These are phyloP conservation scores for Entoloma clypeatum DNA, from an alignment of 1,284 basidiomycete species.

Conservation along the genomic window DNA sequence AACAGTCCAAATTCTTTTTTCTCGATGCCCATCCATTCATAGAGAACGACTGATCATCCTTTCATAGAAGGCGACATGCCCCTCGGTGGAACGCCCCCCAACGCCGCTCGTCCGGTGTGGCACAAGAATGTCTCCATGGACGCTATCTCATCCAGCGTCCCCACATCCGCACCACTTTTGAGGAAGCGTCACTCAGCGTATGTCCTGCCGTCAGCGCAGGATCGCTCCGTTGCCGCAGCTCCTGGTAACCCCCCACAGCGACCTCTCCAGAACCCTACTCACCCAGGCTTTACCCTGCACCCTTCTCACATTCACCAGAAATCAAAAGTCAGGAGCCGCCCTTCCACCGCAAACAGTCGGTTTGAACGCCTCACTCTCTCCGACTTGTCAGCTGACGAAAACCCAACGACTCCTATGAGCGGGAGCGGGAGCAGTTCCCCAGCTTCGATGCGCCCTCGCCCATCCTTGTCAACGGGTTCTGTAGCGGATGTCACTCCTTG, in stretches of 20 bases:
- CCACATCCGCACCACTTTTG: conserved; percentile 14
- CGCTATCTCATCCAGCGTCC: not conserved
- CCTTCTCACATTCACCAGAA: conserved; percentile 10
- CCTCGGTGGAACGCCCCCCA: not conserved
- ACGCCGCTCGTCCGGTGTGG: no score
- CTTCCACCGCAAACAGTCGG: conserved; percentile 28
- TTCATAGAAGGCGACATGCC: no score
- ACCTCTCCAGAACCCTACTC: conserved; percentile 26
- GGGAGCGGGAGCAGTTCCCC: conserved; percentile 9
- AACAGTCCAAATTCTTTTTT: no score
- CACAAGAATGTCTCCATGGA: conserved; percentile 17
- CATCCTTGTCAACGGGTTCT: conserved; percentile 23
- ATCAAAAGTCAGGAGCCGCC: conserved; percentile 20
- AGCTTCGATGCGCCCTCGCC: conserved; percentile 8
- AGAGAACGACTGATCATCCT: no score
- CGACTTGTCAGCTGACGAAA: conserved; percentile 14
- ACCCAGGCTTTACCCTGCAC: conserved; percentile 10
- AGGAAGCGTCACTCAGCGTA: conserved; percentile 31
- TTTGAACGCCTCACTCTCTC: conserved; percentile 29
- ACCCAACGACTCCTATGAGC: conserved; percentile 6
- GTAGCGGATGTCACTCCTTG: conserved; percentile 35
- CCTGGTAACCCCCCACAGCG: conserved; percentile 20
- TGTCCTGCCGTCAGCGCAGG: conserved; percentile 20
- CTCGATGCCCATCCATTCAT: no score
- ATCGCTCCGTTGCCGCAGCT: conserved; percentile 15